Evolutionary conservation across 495 filamentous ascomycete genomes (phyloP), one percentile per base, ranked within the genome.

Genomic region (Daldinia loculata): DNA sequence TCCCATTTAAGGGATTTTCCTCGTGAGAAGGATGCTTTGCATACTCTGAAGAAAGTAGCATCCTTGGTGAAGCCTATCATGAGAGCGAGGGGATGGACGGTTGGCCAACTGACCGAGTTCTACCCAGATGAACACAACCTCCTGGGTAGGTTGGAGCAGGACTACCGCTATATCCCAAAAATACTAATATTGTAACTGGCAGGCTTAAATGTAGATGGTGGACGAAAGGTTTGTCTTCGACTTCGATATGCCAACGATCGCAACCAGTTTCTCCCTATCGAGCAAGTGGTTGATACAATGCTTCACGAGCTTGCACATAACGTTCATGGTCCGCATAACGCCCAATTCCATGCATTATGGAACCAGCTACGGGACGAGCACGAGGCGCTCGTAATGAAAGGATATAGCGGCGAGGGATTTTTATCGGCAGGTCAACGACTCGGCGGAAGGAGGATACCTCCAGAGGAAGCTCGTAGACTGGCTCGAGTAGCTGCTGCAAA

Each of bases 221-320:
- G 93, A 17, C 84, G 91, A 73, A 90, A 89, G 77, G 95, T 98
- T 51, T 92, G 91, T 66, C 82, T 99, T 24, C 89, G 95, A 61
- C 82, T 99, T 24, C 91, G 95, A 36, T 91, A 96, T 80, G 82
- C 90, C 22, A 83, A 84, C 66, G 92, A 98, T 80, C 83, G 88
- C 43, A 87, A 80, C 56, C 89, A 92, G 76, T 99, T 99, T 72
- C 79, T 97, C 8, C 90, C 92, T 8, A 71, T 94, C 27, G 93
- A 97, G 59, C 80, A 92, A 67, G 86, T 97, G 2, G 83, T 91
- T 14, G 93, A 96, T 78, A 98, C 95, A 1, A 95, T 98, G 92
- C 87, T 99, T 32, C 95, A 99, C 76, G 95, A 98, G 86, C 87
- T 99, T 1, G 90, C 88, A n/a, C 95, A 99, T 76, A 97, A 91